phyloP scores from a whole-genome alignment of 1,139 yeast species.

The Hansenula sp. region DNA sequence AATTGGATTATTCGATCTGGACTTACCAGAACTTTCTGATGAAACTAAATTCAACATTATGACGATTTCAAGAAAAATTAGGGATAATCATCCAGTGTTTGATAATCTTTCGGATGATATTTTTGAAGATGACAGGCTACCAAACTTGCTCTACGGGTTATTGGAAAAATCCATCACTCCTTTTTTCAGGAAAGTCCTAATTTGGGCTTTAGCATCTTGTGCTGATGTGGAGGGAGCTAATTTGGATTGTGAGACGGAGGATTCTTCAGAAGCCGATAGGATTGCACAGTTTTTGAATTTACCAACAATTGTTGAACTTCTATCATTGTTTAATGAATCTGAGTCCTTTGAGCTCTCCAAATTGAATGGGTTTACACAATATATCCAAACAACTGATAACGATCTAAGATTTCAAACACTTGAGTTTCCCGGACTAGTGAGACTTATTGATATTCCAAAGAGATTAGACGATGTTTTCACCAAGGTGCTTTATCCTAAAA shows the following conservation, averaged over 20 bases:
- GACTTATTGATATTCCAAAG: constrained; percentile 58
- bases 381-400: constrained; percentile 18
- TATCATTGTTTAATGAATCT: constrained; percentile 12
- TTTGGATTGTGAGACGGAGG: constrained; percentile 23
- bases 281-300: constrained; percentile 52
- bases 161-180: constrained; percentile 56
- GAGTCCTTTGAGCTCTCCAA: constrained; percentile 15
- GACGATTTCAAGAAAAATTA: constrained; percentile 11
- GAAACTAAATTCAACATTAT: constrained; percentile 5
- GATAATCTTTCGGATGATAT: constrained; percentile 20
- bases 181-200: constrained; percentile 63
- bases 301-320: constrained; percentile 34
- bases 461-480: constrained; percentile 70
- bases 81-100: constrained; percentile 23
- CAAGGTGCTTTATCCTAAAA: constrained; percentile 43
- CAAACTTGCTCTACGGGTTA: constrained; percentile 46
- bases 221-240: constrained; percentile 48
- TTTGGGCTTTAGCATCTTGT: constrained; percentile 54
- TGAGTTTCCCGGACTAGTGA: constrained; percentile 60
- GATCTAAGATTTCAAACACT: constrained; percentile 26
- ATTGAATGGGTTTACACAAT: constrained; percentile 15
- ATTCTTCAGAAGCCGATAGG: constrained; percentile 49
- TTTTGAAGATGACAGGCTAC: constrained; percentile 19
- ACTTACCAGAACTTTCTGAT: constrained; percentile 8
- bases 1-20: constrained; percentile 13